These are phyloP conservation scores for Scutellaria minor DNA, from an alignment of 257 asterid genomes.

Conservation along the genomic window DNA sequence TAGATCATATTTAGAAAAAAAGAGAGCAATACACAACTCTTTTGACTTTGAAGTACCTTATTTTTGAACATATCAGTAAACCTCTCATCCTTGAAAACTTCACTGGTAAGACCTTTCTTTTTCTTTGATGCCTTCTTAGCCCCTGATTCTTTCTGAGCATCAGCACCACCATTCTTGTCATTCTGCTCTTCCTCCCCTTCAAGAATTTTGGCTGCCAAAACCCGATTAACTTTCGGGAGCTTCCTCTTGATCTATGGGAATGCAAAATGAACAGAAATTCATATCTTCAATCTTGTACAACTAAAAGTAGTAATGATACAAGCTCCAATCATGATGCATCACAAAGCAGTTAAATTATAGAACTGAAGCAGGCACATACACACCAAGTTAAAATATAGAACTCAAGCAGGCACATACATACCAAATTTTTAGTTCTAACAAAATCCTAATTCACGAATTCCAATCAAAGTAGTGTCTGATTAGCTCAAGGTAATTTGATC, in stretches of 20 bases:
- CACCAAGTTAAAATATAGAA: background rate
- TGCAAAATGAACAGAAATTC: constrained; percentile 17
- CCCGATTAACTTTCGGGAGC: constrained; percentile 80
- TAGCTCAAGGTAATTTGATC: background rate
- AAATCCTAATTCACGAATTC: constrained; percentile 4
- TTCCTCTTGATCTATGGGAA: constrained; percentile 64
- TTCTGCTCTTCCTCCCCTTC: constrained; percentile 73
- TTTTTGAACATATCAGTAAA: constrained; percentile 62
- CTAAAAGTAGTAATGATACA: background rate
- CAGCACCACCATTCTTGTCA: constrained; percentile 53
- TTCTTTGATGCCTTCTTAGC: constrained; percentile 71
- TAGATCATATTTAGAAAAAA: background rate
- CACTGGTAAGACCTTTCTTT: constrained; percentile 76
- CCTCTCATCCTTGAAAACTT: constrained; percentile 74
- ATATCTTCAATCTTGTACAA: background rate
- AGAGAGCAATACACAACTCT: background rate
- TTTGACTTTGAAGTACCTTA: constrained; percentile 51
- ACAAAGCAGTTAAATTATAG: background rate
- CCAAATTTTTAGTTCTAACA: background rate
- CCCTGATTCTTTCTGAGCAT: constrained; percentile 54
- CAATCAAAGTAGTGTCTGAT: background rate
- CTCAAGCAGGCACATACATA: background rate
- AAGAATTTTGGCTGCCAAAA: constrained; percentile 56
- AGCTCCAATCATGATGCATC: background rate
- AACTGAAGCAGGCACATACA: background rate